A percentile compares a stretch with the other conserved stretches of the same genome.
Evolutionary conservation across 345 rosid species (phyloP).

Genomic region (Acer campestre): DNA sequence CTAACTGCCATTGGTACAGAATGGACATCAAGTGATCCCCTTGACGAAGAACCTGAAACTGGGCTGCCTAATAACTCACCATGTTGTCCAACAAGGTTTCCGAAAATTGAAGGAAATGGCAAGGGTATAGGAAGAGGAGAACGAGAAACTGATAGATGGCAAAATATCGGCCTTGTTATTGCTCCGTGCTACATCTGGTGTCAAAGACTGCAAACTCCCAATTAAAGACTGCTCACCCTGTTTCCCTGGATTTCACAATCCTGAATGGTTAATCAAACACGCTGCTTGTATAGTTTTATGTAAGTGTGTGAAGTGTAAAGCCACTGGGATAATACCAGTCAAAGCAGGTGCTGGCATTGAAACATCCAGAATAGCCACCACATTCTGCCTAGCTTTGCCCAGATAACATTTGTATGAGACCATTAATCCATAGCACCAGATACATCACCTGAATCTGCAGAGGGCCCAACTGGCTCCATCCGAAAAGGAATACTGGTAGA

Average conservation of each 20-base stretch:
- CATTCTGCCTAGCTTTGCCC: conserved; percentile 73
- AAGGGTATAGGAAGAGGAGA: conserved; percentile 88
- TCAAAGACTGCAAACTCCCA: conserved; percentile 54
- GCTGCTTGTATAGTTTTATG: neutral
- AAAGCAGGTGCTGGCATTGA: conserved; percentile 82
- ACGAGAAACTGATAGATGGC: conserved; percentile 66
- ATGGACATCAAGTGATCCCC: conserved; percentile 78
- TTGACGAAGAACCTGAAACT: conserved; percentile 35
- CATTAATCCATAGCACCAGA: conserved; percentile 62
- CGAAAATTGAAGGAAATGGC: conserved; percentile 89
- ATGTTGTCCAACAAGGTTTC: conserved; percentile 57
- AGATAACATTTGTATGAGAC: conserved; percentile 56
- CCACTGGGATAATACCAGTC: conserved; percentile 38
- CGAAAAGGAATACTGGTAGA: conserved; percentile 70
- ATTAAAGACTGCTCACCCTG: conserved; percentile 46
- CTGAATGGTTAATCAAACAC: conserved; percentile 13
- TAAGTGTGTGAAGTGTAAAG: neutral
- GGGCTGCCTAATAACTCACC: conserved; percentile 76
- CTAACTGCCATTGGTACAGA: conserved; percentile 75
- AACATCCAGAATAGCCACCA: conserved; percentile 61
- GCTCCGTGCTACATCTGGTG: conserved; percentile 63
- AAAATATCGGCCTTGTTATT: conserved; percentile 49
- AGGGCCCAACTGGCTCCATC: conserved; percentile 56
- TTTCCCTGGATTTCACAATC: conserved; percentile 39
- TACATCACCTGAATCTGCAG: conserved; percentile 42